These are phyloP conservation scores for Rhododendron molle DNA, from an alignment of 148 eudicot genomes.

Conservation along the genomic window DNA sequence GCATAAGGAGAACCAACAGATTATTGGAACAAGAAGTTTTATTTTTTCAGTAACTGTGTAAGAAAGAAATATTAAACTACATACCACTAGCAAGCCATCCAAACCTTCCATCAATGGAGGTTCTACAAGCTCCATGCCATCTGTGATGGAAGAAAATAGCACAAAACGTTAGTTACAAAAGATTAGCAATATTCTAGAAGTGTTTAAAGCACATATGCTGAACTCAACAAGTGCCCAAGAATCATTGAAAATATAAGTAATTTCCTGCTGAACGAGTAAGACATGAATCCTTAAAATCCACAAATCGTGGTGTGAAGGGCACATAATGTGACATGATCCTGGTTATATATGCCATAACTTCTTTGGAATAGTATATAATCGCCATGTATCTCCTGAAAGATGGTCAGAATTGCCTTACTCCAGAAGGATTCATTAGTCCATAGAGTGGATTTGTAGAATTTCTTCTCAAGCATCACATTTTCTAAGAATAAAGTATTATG, in stretches of 20 bases:
- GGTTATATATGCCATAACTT: not conserved
- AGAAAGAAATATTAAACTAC: constrained; percentile 22
- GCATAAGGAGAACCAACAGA: constrained; percentile 13
- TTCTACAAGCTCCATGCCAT: constrained; percentile 17
- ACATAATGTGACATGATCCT: not conserved
- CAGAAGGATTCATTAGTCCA: not conserved
- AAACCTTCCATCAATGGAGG: constrained; percentile 74
- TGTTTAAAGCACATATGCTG: not conserved
- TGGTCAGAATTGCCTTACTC: not conserved
- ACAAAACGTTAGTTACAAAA: not conserved
- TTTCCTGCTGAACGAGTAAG: not conserved
- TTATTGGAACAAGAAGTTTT: constrained; percentile 1
- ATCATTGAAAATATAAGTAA: not conserved
- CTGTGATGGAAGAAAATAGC: not conserved
- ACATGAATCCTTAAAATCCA: not conserved
- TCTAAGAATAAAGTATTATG: not conserved
- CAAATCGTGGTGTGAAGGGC: not conserved
- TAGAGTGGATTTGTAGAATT: not conserved
- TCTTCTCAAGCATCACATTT: not conserved
- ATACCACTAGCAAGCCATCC: constrained; percentile 55
- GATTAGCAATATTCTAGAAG: not conserved
- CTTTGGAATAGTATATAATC: not conserved
- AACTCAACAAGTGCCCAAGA: not conserved
- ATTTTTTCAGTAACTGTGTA: not conserved
- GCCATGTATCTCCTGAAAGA: not conserved